phyloP scores from a whole-genome alignment of 805 yeast species.

The Spathaspora sp. region DNA sequence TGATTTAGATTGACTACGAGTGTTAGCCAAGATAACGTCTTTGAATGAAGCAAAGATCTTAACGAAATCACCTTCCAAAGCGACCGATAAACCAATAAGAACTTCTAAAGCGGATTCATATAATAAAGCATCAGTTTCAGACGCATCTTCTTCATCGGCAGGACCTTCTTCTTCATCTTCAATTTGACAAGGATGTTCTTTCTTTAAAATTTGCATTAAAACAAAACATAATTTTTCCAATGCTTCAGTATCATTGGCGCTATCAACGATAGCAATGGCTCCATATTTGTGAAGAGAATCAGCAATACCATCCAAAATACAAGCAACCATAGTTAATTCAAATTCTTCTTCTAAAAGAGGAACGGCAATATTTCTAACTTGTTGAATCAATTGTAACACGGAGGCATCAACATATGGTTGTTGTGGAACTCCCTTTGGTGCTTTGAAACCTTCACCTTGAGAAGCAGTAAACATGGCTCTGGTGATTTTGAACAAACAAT shows the following conservation, averaged over 20 bases:
- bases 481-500: slow-evolving; percentile 78
- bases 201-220: slow-evolving; percentile 69
- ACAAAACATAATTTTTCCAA: slow-evolving; percentile 70
- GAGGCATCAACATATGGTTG: slow-evolving; percentile 57
- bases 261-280: slow-evolving; percentile 63
- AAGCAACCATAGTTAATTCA: slow-evolving; percentile 76
- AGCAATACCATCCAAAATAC: slow-evolving; percentile 69
- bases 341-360: slow-evolving; percentile 70
- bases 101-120: slow-evolving; percentile 86
- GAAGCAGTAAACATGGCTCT: slow-evolving; percentile 61
- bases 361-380: slow-evolving; percentile 65
- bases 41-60: slow-evolving; percentile 71
- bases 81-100: slow-evolving; percentile 67
- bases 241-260: slow-evolving; percentile 45
- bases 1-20: slow-evolving; percentile 55
- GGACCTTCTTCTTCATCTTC: slow-evolving; percentile 68
- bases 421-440: slow-evolving; percentile 63
- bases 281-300: slow-evolving; percentile 72
- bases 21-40: slow-evolving; percentile 54
- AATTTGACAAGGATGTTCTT: slow-evolving; percentile 80
- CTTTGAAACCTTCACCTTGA: slow-evolving; percentile 44
- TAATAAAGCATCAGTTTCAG: slow-evolving; percentile 58
- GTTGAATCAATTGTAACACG: slow-evolving; percentile 55
- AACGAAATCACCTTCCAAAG: slow-evolving; percentile 76
- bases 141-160: slow-evolving; percentile 47